Percentiles rank a stretch among this genome's conserved stretches.
Evolutionary conservation across 208 protist species (phyloP).

Genomic region (Angomonas deanei): DNA sequence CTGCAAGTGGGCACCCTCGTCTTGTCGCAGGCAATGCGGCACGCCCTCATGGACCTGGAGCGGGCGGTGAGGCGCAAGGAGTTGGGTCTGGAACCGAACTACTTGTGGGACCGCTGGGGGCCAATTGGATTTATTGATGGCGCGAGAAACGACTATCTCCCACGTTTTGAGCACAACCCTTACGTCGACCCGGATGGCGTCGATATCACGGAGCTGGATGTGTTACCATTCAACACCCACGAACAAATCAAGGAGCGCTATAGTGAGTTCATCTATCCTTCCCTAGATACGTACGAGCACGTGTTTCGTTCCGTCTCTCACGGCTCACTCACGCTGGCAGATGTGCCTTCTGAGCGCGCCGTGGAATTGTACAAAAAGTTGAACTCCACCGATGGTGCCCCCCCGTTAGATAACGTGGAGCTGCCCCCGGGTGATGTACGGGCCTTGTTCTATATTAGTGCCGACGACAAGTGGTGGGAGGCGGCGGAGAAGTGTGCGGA

Average conservation of each 20-base stretch:
- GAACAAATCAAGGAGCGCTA: conserved; percentile 87
- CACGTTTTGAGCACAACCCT: conserved; percentile 83
- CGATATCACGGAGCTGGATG: conserved; percentile 83
- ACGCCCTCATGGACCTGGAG: conserved; percentile 88
- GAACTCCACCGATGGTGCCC: conserved; percentile 36
- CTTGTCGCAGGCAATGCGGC: conserved; percentile 83
- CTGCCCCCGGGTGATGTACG: conserved; percentile 61
- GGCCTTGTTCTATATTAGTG: conserved; percentile 72
- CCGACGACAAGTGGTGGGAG: conserved; percentile 29
- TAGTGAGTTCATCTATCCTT: conserved; percentile 76
- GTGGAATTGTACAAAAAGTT: conserved; percentile 48
- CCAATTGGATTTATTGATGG: conserved; percentile 90
- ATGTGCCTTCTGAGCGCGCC: conserved; percentile 47
- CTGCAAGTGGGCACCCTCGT: conserved; percentile 78
- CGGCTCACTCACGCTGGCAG: conserved; percentile 60
- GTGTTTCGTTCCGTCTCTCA: conserved; percentile 66
- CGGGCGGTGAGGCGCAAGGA: conserved; percentile 79
- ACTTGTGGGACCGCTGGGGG: conserved; percentile 88
- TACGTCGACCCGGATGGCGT: conserved; percentile 89
- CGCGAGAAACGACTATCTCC: conserved; percentile 69
- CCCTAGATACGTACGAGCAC: conserved; percentile 48
- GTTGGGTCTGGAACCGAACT: conserved; percentile 77
- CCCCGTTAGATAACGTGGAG: conserved; percentile 29
- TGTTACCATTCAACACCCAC: conserved; percentile 84
- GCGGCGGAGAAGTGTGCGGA: conserved; percentile 23